A percentile compares a stretch with the other conserved stretches of the same genome.
Evolutionary conservation across 768 basidiomycete species (phyloP).

Genomic region (Butyriboletus loyo): DNA sequence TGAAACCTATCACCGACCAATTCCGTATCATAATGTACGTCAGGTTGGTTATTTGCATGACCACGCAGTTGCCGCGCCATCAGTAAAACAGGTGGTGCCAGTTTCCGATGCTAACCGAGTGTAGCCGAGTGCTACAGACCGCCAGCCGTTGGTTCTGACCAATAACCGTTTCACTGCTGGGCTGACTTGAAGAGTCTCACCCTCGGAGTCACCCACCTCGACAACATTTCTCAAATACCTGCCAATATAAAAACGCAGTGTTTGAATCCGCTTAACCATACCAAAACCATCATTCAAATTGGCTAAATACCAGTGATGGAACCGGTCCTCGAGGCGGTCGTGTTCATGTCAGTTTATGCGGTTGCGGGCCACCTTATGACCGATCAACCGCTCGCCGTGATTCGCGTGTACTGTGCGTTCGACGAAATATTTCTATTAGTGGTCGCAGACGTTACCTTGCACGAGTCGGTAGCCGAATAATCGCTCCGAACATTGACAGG

Average conservation of each 20-base stretch:
- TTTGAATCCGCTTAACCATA: background rate
- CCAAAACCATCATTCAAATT: background rate
- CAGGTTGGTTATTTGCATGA: background rate
- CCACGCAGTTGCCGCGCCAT: background rate
- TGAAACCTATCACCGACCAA: background rate
- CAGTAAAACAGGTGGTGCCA: no score
- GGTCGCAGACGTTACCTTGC: no score
- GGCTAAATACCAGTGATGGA: background rate
- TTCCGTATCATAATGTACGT: background rate
- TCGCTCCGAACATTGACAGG: no score
- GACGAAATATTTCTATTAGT: no score
- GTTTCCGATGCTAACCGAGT: no score
- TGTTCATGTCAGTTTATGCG: background rate
- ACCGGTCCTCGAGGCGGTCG: background rate
- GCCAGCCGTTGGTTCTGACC: no score
- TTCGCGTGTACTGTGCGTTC: no score
- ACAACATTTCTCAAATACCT: background rate
- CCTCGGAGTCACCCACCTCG: background rate
- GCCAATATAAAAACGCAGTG: background rate
- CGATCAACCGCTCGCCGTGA: background rate
- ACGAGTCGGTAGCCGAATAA: no score
- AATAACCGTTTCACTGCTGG: no score
- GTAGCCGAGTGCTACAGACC: no score
- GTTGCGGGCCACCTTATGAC: background rate
- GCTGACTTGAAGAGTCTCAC: background rate